Evolutionary conservation across 257 asterid genomes (phyloP).

Genomic region (Voacanga thouarsii): DNA sequence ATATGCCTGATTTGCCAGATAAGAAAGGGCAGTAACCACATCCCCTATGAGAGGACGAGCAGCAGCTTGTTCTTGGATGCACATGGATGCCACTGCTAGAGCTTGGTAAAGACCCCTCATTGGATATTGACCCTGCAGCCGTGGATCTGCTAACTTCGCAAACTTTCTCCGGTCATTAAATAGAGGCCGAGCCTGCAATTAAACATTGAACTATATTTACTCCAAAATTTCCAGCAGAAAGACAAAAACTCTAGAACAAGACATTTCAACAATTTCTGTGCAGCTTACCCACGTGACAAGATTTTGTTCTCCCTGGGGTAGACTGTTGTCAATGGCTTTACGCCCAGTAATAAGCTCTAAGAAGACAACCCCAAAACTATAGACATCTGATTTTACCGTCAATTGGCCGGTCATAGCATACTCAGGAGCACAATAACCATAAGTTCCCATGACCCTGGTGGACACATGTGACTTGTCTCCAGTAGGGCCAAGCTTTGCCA

Average conservation of each 20-base stretch:
- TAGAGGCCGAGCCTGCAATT: constrained; percentile 79
- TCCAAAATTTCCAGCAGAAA: not conserved
- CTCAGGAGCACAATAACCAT: constrained; percentile 98
- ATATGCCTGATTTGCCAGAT: constrained; percentile 77
- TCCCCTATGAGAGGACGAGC: constrained; percentile 95
- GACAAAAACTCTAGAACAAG: not conserved
- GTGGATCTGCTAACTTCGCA: constrained; percentile 80
- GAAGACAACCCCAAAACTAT: constrained; percentile 94
- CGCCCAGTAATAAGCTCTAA: constrained; percentile 98
- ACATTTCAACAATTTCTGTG: not conserved
- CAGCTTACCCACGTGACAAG: constrained; percentile 87
- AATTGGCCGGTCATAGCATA: constrained; percentile 99
- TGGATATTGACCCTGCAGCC: constrained; percentile 78
- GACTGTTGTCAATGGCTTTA: constrained; percentile 83
- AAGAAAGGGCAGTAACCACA: constrained; percentile 93
- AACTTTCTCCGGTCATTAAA: constrained; percentile 86
- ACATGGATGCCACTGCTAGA: constrained; percentile 96
- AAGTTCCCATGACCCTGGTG: constrained; percentile 98
- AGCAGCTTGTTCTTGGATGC: constrained; percentile 96
- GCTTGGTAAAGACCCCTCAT: constrained; percentile 94
- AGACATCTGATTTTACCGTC: constrained; percentile 94
- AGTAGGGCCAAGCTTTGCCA: constrained; percentile 99
- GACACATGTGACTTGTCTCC: constrained; percentile 99
- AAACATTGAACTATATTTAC: not conserved
- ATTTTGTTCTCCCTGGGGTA: constrained; percentile 88